phyloP scores from a whole-genome alignment of 352 stramenopile species.

The Pythium dissimile region DNA sequence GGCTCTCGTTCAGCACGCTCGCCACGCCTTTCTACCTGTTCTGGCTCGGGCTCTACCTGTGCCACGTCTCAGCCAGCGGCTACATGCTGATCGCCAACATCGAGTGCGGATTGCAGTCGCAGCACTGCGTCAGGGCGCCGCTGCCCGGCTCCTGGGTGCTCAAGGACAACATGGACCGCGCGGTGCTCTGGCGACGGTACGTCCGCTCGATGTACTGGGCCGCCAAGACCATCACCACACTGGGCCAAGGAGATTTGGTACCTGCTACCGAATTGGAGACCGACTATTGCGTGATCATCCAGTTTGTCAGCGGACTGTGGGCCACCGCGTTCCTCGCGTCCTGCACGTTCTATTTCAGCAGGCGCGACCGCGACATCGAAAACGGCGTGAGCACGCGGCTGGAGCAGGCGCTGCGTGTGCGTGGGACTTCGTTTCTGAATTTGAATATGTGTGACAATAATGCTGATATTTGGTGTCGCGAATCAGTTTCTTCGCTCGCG shows the following conservation, averaged over 20 bases:
- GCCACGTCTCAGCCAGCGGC: constrained; percentile 43
- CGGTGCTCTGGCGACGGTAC: constrained; percentile 40
- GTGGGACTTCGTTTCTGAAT: too few species aligned
- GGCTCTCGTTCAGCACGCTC: constrained; percentile 37
- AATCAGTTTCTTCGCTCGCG: constrained; percentile 42
- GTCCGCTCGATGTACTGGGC: constrained; percentile 62
- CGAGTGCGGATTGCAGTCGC: constrained; percentile 17
- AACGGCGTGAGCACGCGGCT: constrained; percentile 54
- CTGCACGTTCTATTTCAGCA: constrained; percentile 63
- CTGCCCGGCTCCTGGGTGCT: constrained; percentile 53
- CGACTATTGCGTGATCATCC: constrained; percentile 53
- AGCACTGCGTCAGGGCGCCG: constrained; percentile 12
- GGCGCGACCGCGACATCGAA: constrained; percentile 50
- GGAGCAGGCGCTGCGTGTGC: constrained; percentile 39
- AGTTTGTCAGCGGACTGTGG: constrained; percentile 64
- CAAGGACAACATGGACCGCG: constrained; percentile 50
- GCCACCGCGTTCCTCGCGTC: constrained; percentile 56
- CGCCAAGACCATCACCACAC: constrained; percentile 63
- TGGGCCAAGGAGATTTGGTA: constrained; percentile 66
- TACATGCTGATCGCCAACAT: constrained; percentile 61
- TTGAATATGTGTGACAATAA: too few species aligned
- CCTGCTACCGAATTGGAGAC: constrained; percentile 54
- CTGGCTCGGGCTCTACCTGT: constrained; percentile 48
- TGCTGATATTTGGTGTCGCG: neutral
- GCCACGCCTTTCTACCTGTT: constrained; percentile 37